A percentile compares a stretch with the other conserved stretches of the same genome.
Evolutionary conservation across 75 land plant species (phyloP).

Genomic region (Pseudotsuga menziesii): DNA sequence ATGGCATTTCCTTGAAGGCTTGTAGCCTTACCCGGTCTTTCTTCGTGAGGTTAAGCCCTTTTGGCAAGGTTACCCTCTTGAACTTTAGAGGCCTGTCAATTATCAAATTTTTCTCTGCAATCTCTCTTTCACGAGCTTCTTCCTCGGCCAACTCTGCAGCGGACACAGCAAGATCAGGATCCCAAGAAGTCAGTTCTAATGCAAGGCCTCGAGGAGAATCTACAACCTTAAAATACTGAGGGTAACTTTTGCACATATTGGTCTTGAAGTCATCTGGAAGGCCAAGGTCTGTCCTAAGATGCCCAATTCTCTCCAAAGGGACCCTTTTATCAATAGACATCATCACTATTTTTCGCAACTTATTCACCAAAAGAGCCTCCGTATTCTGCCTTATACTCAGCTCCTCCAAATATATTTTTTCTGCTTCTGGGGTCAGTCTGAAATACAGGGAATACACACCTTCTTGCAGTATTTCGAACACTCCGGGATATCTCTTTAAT

Average conservation of each 20-base stretch:
- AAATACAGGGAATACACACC: conserved; percentile 68
- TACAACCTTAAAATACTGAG: conserved; percentile 82
- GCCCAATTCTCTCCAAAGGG: conserved; percentile 71
- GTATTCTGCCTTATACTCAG: conserved; percentile 61
- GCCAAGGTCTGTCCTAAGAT: conserved; percentile 78
- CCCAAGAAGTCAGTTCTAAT: conserved; percentile 81
- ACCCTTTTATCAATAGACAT: conserved; percentile 91
- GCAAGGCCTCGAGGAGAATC: conserved; percentile 66
- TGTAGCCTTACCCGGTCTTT: conserved; percentile 64
- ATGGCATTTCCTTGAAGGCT: conserved; percentile 67
- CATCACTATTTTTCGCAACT: conserved; percentile 88
- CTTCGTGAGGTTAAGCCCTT: conserved; percentile 64
- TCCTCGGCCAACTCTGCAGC: conserved; percentile 62
- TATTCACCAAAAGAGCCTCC: conserved; percentile 64
- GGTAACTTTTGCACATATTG: conserved; percentile 55
- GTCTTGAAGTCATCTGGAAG: conserved; percentile 76
- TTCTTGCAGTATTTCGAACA: conserved; percentile 84
- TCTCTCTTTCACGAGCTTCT: conserved; percentile 42
- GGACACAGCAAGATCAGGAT: conserved; percentile 82
- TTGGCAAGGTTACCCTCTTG: conserved; percentile 71
- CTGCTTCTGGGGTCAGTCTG: conserved; percentile 72
- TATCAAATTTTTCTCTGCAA: conserved; percentile 55
- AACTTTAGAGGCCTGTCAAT: conserved; percentile 69
- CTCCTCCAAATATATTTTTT: conserved; percentile 67
- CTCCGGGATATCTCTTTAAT: conserved; percentile 70